Evolutionary conservation across 2,329 filamentous ascomycete species (phyloP), one percentile per base, ranked within the genome.

Genomic region (Aspergillus pseudoterreus): DNA sequence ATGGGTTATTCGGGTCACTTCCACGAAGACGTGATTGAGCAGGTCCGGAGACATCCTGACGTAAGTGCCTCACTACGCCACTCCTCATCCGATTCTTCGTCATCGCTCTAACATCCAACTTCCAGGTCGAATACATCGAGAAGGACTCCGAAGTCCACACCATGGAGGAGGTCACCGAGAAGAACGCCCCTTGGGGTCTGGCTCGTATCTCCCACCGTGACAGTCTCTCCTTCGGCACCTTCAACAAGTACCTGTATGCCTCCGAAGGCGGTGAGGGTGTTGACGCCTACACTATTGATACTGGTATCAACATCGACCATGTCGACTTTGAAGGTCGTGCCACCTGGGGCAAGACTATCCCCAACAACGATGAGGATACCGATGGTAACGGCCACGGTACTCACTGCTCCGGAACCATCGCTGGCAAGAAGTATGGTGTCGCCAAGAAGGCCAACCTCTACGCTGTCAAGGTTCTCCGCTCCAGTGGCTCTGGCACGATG

Each of bases 341-440:
- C 63, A 80, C 83, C 66, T 99, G 94, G 94, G 94, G 94, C 71
- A 94, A 95, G 84, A 99, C 94, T 62, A 92, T 99, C 64, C 95
- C 95, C 56, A 62, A 73, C 44, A 86, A 85, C 56, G 92, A 99
- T 70, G 86, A 82, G 46, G 94, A 99, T 70, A 81, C 83, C 63
- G 94, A 99, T 77, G 94, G 94, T 73, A 99, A 99, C 67, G 94
- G 94, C 57, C 94, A 99, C 80, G 94, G 94, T 66, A 99, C 94
- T 67, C 94, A 99, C 82, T 99, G 94, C 85, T 97, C 94, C 59
- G 94, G 94, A 65, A 99, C 95, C 57, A 87, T 99, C 66, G 94
- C 89, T 60, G 94, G 95, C 71, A 95, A 94, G 85, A 96, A 96
- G 81, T 99, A 96, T 71, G 94, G 94, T 83, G 94, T 99, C 59